A percentile compares a stretch with the other conserved stretches of the same genome.
phyloP scores from a whole-genome alignment of 768 basidiomycete species.

The Tricholoma furcatifolium region DNA sequence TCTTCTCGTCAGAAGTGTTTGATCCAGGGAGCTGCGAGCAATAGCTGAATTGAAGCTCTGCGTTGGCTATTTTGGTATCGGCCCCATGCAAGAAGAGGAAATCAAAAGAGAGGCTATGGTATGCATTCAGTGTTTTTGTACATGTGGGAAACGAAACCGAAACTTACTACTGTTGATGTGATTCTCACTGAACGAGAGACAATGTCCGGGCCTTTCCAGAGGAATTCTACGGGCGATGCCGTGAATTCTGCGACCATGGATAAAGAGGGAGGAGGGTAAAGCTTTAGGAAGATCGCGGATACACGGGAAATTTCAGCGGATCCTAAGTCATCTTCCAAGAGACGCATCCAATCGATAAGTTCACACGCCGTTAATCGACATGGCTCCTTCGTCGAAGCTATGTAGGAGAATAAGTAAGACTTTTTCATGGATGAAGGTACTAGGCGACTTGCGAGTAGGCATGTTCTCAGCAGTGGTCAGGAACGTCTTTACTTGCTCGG shows the following conservation, averaged over 20 bases:
- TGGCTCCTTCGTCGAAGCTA: no score
- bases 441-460: no score
- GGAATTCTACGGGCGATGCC: constrained; percentile 36
- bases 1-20: constrained; percentile 45
- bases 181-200: constrained; percentile 22
- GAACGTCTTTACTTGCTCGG: no score
- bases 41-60: constrained; percentile 18
- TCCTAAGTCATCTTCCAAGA: constrained; percentile 35
- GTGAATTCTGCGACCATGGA: constrained; percentile 41
- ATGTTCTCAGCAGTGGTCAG: no score
- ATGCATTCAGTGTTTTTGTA: neutral
- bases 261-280: constrained; percentile 43
- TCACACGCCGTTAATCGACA: no score
- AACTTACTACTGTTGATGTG: constrained; percentile 15
- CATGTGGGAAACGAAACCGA: neutral
- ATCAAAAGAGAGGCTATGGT: constrained; percentile 34
- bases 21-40: constrained; percentile 48
- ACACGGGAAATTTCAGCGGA: constrained; percentile 41
- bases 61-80: constrained; percentile 23
- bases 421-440: no score
- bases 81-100: constrained; percentile 41
- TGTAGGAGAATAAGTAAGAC: no score
- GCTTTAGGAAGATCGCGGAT: constrained; percentile 32
- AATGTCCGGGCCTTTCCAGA: constrained; percentile 41
- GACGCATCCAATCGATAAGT: no score